These are phyloP conservation scores for Murraya koenigii DNA, from an alignment of 345 rosid species.

Conservation along the genomic window DNA sequence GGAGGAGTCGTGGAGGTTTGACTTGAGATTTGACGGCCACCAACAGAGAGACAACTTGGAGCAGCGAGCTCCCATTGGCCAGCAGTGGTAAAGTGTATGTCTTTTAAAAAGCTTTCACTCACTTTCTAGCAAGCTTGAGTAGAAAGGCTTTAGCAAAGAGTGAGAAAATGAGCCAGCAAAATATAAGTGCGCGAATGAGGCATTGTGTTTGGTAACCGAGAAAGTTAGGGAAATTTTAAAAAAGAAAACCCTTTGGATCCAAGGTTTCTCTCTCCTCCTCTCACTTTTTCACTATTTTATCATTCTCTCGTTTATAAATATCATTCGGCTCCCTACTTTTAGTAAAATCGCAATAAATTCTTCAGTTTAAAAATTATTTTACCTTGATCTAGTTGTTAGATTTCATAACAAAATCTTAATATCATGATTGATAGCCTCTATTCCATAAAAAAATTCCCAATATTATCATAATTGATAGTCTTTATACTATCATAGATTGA, in stretches of 20 bases:
- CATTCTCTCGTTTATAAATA: constrained; percentile 25
- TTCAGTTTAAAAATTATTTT: too few relatives aligned
- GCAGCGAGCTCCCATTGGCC: constrained; percentile 87
- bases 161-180: constrained; percentile 22
- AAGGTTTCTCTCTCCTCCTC: constrained; percentile 17
- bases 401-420: too few relatives aligned
- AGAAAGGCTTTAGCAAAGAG: constrained; percentile 28
- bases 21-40: constrained; percentile 73
- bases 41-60: constrained; percentile 84
- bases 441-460: too few relatives aligned
- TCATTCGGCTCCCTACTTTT: not conserved
- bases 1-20: constrained; percentile 56
- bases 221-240: constrained; percentile 23
- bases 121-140: constrained; percentile 19
- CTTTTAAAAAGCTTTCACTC: not conserved
- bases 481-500: too few relatives aligned
- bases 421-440: too few relatives aligned
- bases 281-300: constrained; percentile 19
- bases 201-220: constrained; percentile 41
- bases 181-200: constrained; percentile 22
- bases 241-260: constrained; percentile 40
- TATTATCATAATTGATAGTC: too few relatives aligned
- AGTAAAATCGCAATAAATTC: not conserved
- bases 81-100: not conserved
- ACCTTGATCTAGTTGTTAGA: too few relatives aligned